phyloP scores from a whole-genome alignment of 495 filamentous ascomycete genomes.

The Penicillium macrosclerotiorum region DNA sequence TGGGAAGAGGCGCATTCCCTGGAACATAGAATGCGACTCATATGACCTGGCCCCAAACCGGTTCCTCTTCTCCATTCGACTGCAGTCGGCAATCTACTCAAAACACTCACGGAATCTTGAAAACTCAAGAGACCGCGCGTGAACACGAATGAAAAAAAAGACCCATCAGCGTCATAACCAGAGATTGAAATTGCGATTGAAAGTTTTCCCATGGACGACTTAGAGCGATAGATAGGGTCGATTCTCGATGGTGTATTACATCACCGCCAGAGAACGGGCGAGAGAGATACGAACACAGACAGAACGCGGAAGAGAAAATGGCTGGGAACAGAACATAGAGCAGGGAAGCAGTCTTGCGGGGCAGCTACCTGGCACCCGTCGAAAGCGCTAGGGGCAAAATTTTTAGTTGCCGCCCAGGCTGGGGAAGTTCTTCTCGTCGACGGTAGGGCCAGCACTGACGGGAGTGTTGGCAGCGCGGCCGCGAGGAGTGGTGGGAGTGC shows the following conservation, averaged over 20 bases:
- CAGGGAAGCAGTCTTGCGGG: constrained; percentile 8
- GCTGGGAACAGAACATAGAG: not conserved
- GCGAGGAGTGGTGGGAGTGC: constrained; percentile 39
- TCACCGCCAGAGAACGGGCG: constrained; percentile 9
- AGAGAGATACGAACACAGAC: constrained; percentile 8
- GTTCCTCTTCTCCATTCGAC: constrained; percentile 1
- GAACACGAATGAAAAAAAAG: too few relatives aligned
- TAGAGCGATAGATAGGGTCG: constrained; percentile 1
- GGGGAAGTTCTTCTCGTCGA: constrained; percentile 54
- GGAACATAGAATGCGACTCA: not conserved
- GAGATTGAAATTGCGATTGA: constrained; percentile 9
- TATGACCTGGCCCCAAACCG: constrained; percentile 2
- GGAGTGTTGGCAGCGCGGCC: constrained; percentile 38
- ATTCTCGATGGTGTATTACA: constrained; percentile 7
- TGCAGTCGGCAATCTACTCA: too few relatives aligned
- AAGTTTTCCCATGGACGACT: constrained; percentile 5
- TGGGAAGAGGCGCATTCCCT: not conserved
- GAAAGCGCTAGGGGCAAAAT: constrained; percentile 1
- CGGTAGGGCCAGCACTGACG: constrained; percentile 36
- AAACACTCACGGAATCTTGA: too few relatives aligned
- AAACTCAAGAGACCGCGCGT: too few relatives aligned
- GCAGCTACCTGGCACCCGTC: not conserved
- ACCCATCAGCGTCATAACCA: constrained; percentile 6
- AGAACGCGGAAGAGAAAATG: constrained; percentile 6
- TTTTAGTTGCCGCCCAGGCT: constrained; percentile 48